Evolutionary conservation across 129 eudicot genomes (phyloP), one percentile per base, ranked within the genome.

Genomic region (Gnaphalium uliginosum): DNA sequence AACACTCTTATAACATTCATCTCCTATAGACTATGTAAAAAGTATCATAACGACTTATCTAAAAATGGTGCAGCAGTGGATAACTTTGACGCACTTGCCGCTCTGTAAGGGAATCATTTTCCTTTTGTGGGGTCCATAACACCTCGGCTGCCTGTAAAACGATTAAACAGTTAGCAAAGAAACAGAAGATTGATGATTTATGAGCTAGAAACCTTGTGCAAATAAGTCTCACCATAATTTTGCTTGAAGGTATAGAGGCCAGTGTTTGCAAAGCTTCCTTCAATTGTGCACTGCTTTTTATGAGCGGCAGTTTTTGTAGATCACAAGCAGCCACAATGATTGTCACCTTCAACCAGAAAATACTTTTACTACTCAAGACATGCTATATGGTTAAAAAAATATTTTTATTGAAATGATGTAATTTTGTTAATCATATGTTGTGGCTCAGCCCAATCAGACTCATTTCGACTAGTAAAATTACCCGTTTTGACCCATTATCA

Each of bases 51-150:
- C 66, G 32, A 9, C 41, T 62, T 71, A 37, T 30, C 54, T 67
- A 67, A 3, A 67, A 24, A 21, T 8, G 32, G 15, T 24, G 71
- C 85, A 93, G 53, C 37, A 88, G 74, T 1, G 96, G 81, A 82
- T 86, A 93, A 77, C 90, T 89, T 81, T 88, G 86, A 14, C 85
- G 92, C 72, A 86, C 80, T 71, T 90, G 96, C 37, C 27, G 54
- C 27, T 67, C 32, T 8, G 53, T 35, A 67, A 67, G 71, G 18
- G 19, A 0, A 67, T 67, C 54, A 39, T 67, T 18, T 67, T 67
- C 71, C 51, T 67, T 37, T 67, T 67, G 71, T 67, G 71, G 53
- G 54, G 71, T 67, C 54, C 71, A 67, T 2, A 67, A 21, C 56
- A 67, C 71, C 71, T 88, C 51, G 2, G 9, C 53, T 23, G n/a